A percentile compares a stretch with the other conserved stretches of the same genome.
Evolutionary conservation across 768 basidiomycete species (phyloP).

Genomic region (Macrolepiota dolichaula): DNA sequence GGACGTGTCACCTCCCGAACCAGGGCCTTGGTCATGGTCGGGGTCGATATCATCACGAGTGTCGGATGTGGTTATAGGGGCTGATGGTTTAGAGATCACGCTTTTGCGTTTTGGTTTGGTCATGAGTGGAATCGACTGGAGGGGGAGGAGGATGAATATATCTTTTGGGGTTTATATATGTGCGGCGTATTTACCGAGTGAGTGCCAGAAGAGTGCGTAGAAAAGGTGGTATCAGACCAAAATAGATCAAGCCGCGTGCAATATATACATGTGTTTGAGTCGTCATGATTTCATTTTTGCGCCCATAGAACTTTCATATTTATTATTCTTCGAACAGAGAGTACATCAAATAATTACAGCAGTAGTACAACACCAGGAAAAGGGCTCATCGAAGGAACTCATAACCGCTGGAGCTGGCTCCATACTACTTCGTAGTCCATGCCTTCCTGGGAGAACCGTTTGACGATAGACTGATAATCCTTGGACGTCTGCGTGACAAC

Average conservation of each 20-base stretch:
- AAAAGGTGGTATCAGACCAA: neutral
- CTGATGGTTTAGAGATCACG: neutral
- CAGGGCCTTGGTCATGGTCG: neutral
- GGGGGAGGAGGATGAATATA: no score
- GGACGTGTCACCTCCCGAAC: neutral
- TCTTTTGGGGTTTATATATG: neutral
- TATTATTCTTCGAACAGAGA: neutral
- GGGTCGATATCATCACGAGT: neutral
- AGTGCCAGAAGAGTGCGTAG: neutral
- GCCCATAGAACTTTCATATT: neutral
- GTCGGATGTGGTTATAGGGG: neutral
- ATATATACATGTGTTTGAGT: neutral
- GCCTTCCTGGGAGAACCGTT: constrained; percentile 23
- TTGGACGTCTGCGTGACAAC: constrained; percentile 15
- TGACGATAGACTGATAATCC: constrained; percentile 23
- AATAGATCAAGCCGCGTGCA: neutral
- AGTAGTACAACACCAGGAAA: neutral
- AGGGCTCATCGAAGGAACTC: neutral
- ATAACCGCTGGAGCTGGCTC: constrained; percentile 15
- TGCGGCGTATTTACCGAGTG: neutral
- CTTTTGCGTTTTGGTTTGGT: neutral
- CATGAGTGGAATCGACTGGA: neutral
- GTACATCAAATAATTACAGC: neutral
- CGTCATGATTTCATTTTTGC: neutral
- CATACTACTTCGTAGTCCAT: constrained; percentile 27